phyloP scores from a whole-genome alignment of 2,329 filamentous ascomycete genomes.

The Fusarium compactum region DNA sequence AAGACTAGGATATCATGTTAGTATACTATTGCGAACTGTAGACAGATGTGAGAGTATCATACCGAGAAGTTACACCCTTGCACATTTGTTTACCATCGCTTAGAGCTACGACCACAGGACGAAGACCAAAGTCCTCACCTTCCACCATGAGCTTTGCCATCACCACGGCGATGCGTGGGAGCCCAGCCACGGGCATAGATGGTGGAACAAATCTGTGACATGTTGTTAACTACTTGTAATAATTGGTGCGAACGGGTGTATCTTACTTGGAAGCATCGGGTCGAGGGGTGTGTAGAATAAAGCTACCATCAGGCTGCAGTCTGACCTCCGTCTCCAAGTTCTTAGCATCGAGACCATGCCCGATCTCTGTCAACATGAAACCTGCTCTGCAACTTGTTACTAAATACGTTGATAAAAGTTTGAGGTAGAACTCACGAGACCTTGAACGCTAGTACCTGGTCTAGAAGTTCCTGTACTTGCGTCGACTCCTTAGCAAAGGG shows the following conservation, averaged over 20 bases:
- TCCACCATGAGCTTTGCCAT: not conserved
- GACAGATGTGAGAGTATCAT: not conserved
- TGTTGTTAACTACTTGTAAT: not conserved
- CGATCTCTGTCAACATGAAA: not conserved
- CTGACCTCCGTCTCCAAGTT: not conserved
- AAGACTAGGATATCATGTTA: not conserved
- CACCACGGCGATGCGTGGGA: not conserved
- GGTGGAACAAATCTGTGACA: not conserved
- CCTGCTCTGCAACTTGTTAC: not conserved
- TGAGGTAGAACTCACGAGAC: not conserved
- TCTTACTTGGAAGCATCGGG: not conserved
- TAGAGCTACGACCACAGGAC: not conserved
- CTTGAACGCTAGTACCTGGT: not conserved
- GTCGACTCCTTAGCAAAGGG: not conserved
- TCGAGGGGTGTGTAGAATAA: not conserved
- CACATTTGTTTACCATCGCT: not conserved
- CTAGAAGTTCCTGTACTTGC: not conserved
- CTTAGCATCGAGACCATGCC: not conserved
- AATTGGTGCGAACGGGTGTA: too few relatives aligned
- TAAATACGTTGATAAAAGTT: not conserved
- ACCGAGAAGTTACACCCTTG: not conserved
- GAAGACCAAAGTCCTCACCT: not conserved
- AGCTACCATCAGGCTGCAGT: not conserved
- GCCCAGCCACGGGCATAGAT: not conserved
- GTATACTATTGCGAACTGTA: too few relatives aligned